A percentile compares a stretch with the other conserved stretches of the same genome.
Evolutionary conservation across 1,139 yeast genomes (phyloP).

Genomic region (Geotrichum restrictum): DNA sequence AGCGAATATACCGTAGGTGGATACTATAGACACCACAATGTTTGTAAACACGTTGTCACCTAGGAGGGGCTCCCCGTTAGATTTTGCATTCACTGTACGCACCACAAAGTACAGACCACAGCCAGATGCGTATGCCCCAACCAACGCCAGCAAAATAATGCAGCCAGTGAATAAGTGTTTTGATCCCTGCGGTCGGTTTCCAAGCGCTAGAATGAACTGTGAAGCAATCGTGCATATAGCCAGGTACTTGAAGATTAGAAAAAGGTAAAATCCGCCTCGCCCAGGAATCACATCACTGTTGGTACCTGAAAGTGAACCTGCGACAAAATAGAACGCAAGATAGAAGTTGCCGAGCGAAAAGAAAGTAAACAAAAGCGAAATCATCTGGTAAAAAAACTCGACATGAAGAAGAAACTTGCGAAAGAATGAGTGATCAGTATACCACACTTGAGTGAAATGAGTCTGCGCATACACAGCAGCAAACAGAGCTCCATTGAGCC

Average conservation of each 20-base stretch:
- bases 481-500: conserved; percentile 97
- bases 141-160: conserved; percentile 66
- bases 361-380: conserved; percentile 74
- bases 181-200: conserved; percentile 94
- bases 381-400: conserved; percentile 78
- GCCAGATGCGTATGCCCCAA: conserved; percentile 75
- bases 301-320: conserved; percentile 66
- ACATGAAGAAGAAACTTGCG: conserved; percentile 77
- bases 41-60: conserved; percentile 58
- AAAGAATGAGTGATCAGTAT: conserved; percentile 71
- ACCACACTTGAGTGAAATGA: conserved; percentile 77
- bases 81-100: conserved; percentile 46
- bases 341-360: conserved; percentile 88
- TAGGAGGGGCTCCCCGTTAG: conserved; percentile 41
- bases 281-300: conserved; percentile 51
- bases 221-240: conserved; percentile 78
- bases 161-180: conserved; percentile 65
- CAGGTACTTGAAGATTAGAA: conserved; percentile 77
- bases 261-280: conserved; percentile 63
- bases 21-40: conserved; percentile 71
- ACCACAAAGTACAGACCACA: conserved; percentile 80
- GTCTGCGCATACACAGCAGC: conserved; percentile 88
- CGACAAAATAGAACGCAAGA: conserved; percentile 84
- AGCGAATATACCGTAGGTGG: conserved; percentile 83
- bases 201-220: conserved; percentile 86